Conservation (phyloP, 129 eudicot species). For the Chrysanthemum lavandulifolium region DNA sequence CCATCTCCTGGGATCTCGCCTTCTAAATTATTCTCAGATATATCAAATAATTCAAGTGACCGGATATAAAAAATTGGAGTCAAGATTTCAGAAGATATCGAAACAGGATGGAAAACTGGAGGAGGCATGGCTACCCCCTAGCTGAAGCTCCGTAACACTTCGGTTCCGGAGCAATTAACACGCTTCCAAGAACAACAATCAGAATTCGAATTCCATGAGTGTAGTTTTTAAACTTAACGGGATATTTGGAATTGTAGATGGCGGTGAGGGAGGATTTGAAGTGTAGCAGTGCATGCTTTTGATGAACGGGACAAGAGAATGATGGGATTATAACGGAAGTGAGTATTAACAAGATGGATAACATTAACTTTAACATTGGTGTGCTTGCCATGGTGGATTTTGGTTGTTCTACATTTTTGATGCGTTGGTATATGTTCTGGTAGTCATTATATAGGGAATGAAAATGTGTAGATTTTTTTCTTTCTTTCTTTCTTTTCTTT, state of each 20-base stretch:
- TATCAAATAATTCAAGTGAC: conserved; percentile 31
- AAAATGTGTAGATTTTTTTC: too few species aligned
- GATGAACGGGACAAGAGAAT: conserved; percentile 26
- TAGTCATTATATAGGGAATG: too few species aligned
- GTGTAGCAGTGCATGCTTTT: conserved; percentile 25
- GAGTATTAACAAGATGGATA: conserved; percentile 23
- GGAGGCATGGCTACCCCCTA: not conserved
- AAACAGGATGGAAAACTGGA: not conserved
- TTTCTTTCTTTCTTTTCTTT: too few species aligned
- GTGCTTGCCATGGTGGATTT: not conserved
- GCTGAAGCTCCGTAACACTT: conserved; percentile 25
- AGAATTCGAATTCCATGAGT: conserved; percentile 42
- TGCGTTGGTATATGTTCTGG: too few species aligned
- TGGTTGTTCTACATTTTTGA: not conserved
- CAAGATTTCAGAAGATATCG: conserved; percentile 14
- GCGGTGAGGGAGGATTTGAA: conserved; percentile 34
- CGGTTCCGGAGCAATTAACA: conserved; percentile 34
- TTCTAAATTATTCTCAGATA: conserved; percentile 23
- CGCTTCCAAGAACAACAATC: conserved; percentile 53
- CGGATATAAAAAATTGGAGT: conserved; percentile 37
- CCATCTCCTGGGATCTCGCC: conserved; percentile 29
- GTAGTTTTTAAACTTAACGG: not conserved
- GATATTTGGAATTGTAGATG: conserved; percentile 19
- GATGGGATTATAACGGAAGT: conserved; percentile 22
- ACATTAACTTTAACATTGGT: not conserved